Evolutionary conservation across 1,284 basidiomycete species (phyloP), one percentile per base, ranked within the genome.

Genomic region (Earliella scabrosa): DNA sequence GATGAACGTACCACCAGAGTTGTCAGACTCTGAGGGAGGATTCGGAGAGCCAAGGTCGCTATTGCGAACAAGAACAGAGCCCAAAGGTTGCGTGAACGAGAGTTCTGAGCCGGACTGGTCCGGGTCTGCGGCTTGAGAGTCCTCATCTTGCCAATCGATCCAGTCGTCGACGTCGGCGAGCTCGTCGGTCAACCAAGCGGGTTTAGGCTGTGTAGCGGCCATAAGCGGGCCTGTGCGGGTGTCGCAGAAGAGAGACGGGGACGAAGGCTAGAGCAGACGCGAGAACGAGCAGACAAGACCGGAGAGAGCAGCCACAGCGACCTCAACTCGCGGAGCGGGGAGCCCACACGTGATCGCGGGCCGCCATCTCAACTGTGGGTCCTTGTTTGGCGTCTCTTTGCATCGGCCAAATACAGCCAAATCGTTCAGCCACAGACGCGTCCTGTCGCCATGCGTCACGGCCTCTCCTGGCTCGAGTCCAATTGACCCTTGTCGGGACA

Each of bases 1-100:
- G 41, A 95, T 72, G 68, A 94, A 92, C 4, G 93, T 96, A 18
- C 93, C 93, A 27, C 71, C 78, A 16, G 64, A 51, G 31, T 72
- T 60, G 51, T 70, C 65, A 2, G 72, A 65, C 18, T 41, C 36
- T 32, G 60, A 54, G 6, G 52, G 46, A 52, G 60, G 63, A 32
- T 69, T 58, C 29, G 71, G 64, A 38, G 71, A 64, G 50, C 71
- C 71, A 52, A 72, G 65, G 49, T 76, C 72, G 54, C 71, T 71
- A 66, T 77, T 74, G 64, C 77, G 79, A 48, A 86, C 79, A 45
- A 81, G 77, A 32, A 81, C 74, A 24, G 70, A 69, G 46, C 78
- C 77, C n/a, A 88, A 75, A 18, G 85, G 82, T 53, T 78, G 74
- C 29, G 86, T 87, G 61, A 88, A 77, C 45, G 83, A 89, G 56